Evolutionary conservation across 345 rosid genomes (phyloP), one percentile per base, ranked within the genome.

Genomic region (Syzygium grande): DNA sequence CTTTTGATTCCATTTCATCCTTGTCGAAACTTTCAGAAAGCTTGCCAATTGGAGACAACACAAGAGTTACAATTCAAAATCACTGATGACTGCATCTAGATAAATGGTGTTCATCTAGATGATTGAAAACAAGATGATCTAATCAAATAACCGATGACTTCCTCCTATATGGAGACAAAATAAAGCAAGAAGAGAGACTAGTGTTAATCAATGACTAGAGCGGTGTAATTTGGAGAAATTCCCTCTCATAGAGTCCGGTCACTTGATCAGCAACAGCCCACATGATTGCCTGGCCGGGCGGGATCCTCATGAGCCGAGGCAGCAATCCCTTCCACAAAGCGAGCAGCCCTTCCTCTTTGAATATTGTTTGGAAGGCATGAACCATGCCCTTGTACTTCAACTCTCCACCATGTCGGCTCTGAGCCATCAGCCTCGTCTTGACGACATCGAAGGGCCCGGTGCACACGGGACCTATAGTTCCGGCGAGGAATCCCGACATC

Each of bases 381-480:
- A 96, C 88, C 99, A 95, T 95, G 43, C 99, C 98, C 90, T 90
- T 96, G 90, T 94, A 97, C 91, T 91, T 97, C 86, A 94, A 22
- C 63, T 88, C 91, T 23, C 97, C 97, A 38, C 92, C 90, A 51
- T 90, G 93, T 85, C 93, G 88, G 54, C 88, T 95, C 63, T 96
- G 99, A 84, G 98, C 99, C 99, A 94, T 97, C 78, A 96, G 80
- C 93, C 99, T 95, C 13, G 98, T 97, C 89, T 97, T 94, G 43
- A 97, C 99, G n/a, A 96, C 99, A 89, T 96, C 98, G 38, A 97
- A 97, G 1, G 98, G 99, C 15, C 99, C 98, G 0, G 99, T 96
- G 88, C 99, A 96, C 21, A 94, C 88, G 6, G 99, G 98, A 86
- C 99, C 99, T 4, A 92, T 98, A 1, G 97, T 95, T 90, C 98